Conservation (phyloP, 2,329 filamentous ascomycete species). For the Parastagonospora avenae region DNA sequence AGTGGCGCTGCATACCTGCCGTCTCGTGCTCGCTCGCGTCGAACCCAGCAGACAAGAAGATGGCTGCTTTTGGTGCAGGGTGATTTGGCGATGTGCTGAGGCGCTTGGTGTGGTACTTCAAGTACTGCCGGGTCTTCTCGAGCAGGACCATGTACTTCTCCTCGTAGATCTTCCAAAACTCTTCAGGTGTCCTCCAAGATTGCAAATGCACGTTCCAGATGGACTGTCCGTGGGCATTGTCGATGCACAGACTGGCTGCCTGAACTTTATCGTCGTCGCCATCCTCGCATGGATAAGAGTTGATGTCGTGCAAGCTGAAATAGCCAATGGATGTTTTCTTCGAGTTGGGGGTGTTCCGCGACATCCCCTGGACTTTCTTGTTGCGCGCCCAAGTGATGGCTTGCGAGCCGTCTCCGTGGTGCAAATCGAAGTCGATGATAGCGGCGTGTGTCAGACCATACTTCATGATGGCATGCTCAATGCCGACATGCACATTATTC, state of each 20-base stretch:
- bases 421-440: constrained; percentile 57
- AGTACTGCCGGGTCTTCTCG: constrained; percentile 78
- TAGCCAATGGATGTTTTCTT: constrained; percentile 92
- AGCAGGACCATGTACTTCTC: constrained; percentile 76
- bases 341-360: constrained; percentile 74
- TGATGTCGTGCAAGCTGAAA: constrained; percentile 97
- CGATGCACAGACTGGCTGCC: constrained; percentile 91
- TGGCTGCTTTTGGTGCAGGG: constrained; percentile 75
- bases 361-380: constrained; percentile 64
- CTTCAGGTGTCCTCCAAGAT: constrained; percentile 77
- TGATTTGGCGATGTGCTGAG: constrained; percentile 62
- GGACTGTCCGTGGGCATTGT: constrained; percentile 90
- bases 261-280: constrained; percentile 94
- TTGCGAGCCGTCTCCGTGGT: constrained; percentile 74
- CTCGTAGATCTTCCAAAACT: constrained; percentile 91
- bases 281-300: constrained; percentile 94
- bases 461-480: constrained; percentile 82
- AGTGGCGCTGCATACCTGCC: constrained; percentile 90
- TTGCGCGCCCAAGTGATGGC: constrained; percentile 93
- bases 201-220: constrained; percentile 97
- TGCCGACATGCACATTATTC: constrained; percentile 97
- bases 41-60: constrained; percentile 95
- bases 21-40: constrained; percentile 97
- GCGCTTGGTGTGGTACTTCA: constrained; percentile 73
- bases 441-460: constrained; percentile 92